Evolutionary conservation across 1,284 basidiomycete genomes (phyloP).

Genomic region (Trametes polyzona): DNA sequence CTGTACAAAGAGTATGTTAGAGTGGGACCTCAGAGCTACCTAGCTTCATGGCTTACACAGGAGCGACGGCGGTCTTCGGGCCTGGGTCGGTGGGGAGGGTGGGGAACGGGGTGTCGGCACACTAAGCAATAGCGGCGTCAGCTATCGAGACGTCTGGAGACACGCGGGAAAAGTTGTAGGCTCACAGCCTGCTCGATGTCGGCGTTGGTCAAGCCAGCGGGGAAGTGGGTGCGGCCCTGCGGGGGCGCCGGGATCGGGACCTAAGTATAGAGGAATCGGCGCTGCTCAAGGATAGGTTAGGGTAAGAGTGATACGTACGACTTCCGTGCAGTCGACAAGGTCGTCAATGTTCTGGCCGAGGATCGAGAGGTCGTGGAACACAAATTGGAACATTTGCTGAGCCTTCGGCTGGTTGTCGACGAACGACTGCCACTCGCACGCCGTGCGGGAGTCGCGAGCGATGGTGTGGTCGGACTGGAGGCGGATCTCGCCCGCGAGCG

Average conservation of each 20-base stretch:
- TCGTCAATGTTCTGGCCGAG: slow-evolving; percentile 27
- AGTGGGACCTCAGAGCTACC: neutral
- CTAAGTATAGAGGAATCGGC: neutral
- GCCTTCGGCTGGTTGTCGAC: slow-evolving; percentile 30
- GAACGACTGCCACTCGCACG: slow-evolving; percentile 39
- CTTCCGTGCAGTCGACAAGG: slow-evolving; percentile 33
- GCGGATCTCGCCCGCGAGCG: slow-evolving; percentile 33
- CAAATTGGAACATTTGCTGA: slow-evolving; percentile 26
- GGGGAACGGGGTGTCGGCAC: slow-evolving; percentile 23
- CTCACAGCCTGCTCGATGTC: slow-evolving; percentile 31
- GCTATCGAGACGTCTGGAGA: too few relatives aligned
- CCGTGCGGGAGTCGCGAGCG: slow-evolving; percentile 32
- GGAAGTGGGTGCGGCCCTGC: slow-evolving; percentile 15
- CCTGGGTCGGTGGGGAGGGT: slow-evolving; percentile 22
- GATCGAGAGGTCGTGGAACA: slow-evolving; percentile 22
- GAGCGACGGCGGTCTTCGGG: slow-evolving; percentile 24
- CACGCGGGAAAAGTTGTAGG: too few relatives aligned
- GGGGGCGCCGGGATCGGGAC: slow-evolving; percentile 16
- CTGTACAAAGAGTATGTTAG: neutral
- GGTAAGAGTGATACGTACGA: slow-evolving; percentile 12
- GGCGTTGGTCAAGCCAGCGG: slow-evolving; percentile 17
- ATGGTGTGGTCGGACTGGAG: slow-evolving; percentile 36
- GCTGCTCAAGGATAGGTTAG: neutral
- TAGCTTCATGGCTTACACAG: slow-evolving; percentile 4
- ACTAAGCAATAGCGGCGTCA: slow-evolving; percentile 1